These are phyloP conservation scores for Aegilops longissima DNA, from an alignment of 176 grass and related monocot genomes.

Conservation along the genomic window DNA sequence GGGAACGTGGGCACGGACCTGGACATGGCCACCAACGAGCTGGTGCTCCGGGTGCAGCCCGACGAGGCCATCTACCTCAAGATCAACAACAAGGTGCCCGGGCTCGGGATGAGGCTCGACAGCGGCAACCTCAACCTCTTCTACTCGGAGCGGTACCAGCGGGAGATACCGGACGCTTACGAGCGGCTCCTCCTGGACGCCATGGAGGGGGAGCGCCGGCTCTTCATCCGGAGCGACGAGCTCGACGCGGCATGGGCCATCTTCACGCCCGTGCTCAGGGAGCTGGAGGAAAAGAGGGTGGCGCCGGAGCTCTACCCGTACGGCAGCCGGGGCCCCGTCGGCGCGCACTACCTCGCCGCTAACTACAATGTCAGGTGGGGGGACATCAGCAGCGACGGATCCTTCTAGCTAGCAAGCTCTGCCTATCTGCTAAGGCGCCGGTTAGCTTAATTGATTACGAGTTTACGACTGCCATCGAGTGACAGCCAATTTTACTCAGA, in stretches of 20 bases:
- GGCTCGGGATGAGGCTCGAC: conserved; percentile 84
- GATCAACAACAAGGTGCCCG: conserved; percentile 92
- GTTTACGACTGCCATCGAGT: not conserved
- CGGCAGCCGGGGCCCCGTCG: conserved; percentile 84
- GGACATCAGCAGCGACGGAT: conserved; percentile 59
- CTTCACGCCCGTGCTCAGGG: conserved; percentile 78
- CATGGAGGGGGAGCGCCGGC: conserved; percentile 76
- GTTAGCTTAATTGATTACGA: too few relatives aligned
- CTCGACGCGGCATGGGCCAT: conserved; percentile 89
- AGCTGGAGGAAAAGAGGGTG: conserved; percentile 62
- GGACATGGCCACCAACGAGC: conserved; percentile 82
- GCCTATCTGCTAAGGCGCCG: too few relatives aligned
- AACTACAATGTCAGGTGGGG: conserved; percentile 85
- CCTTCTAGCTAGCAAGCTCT: conserved; percentile 15
- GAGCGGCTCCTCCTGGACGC: conserved; percentile 89
- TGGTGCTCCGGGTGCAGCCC: conserved; percentile 85
- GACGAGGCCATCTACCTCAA: conserved; percentile 97
- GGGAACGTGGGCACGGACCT: conserved; percentile 47
- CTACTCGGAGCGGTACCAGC: conserved; percentile 62
- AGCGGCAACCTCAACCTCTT: conserved; percentile 83
- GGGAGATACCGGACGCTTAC: conserved; percentile 92
- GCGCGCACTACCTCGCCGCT: conserved; percentile 88
- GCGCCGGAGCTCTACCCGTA: conserved; percentile 93
- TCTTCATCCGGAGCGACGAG: conserved; percentile 96
- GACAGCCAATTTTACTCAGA: too few relatives aligned